phyloP scores from a whole-genome alignment of 1,139 yeast genomes.

The Suhomyces yuchorum region DNA sequence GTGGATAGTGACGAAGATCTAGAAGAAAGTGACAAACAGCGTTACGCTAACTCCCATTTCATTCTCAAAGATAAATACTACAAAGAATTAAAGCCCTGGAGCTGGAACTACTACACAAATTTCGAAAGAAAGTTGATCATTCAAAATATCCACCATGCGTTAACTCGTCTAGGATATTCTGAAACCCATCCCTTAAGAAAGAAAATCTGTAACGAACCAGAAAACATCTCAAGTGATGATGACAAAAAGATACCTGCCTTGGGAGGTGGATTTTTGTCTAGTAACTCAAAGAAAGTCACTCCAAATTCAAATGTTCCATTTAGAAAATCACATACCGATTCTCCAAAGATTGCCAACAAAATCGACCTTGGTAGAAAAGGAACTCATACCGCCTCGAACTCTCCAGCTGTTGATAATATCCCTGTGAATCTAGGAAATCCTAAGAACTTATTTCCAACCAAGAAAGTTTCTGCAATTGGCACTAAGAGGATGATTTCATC shows the following conservation, averaged over 20 bases:
- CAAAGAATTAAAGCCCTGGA: conserved; percentile 46
- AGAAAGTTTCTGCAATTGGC: conserved; percentile 1
- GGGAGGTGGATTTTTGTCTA: conserved; percentile 27
- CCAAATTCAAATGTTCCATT: conserved; percentile 14
- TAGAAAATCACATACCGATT: conserved; percentile 25
- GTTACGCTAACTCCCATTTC: conserved; percentile 15
- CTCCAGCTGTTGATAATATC: conserved; percentile 12
- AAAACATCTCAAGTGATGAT: conserved; percentile 11
- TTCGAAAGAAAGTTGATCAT: conserved; percentile 37
- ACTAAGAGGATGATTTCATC: conserved; percentile 20
- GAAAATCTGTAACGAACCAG: conserved; percentile 31
- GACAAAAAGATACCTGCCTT: conserved; percentile 19
- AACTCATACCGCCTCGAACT: conserved; percentile 11
- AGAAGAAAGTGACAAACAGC: conserved; percentile 12
- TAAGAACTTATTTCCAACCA: conserved; percentile 10
- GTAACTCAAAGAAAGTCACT: conserved; percentile 11
- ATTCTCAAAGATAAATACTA: conserved; percentile 46
- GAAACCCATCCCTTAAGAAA: conserved; percentile 49
- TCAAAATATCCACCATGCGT: conserved; percentile 40
- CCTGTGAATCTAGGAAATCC: background rate
- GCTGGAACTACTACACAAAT: conserved; percentile 36
- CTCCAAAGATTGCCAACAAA: conserved; percentile 19
- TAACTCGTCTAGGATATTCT: conserved; percentile 47
- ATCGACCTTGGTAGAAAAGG: conserved; percentile 9
- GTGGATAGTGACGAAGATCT: conserved; percentile 16